Base-by-base conservation (phyloP, 2,329 filamentous ascomycete genomes). In the Volutella citrinella region DNA sequence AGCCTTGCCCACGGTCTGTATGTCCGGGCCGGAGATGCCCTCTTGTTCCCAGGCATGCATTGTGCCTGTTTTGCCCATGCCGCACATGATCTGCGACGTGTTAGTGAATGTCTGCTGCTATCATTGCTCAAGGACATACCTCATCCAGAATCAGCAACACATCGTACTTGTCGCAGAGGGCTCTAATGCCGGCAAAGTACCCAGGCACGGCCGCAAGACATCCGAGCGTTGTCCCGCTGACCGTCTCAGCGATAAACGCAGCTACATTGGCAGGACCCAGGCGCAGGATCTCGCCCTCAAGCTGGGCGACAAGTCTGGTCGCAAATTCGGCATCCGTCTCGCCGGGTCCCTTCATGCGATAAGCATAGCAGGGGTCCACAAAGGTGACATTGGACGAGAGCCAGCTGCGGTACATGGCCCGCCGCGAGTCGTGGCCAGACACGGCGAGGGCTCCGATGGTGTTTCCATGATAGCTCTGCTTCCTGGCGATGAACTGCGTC, bases 81-180 rank as follows among this genome's bases (percentile, higher is more conserved):
- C 49, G 13, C 43, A 53, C 45, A 52, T 52, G 17, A 52, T 47
- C 44, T 45, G 27, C 19, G 16, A 16, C n/a, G n/a, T n/a, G n/a
- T 21, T 12, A 14, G 13, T 18, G 28, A 24, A 22, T 20, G 15
- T 19, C 11, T 14, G 10, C 15, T 34, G 23, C 14, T 21, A 8
- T 12, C 4, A 33, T 20, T 10, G n/a, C n/a, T n/a, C n/a, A n/a
- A n/a, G n/a, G n/a, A n/a, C n/a, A n/a, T 19, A 39, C 44, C 34
- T 44, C 41, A n/a, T 69, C 87, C 1, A 90, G 60, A 26, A 90
- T 82, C 18, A 91, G 67, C 0, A 91, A 71, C 1, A 80, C 78
- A 1, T 81, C 84, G 52, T 90, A 69, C 40, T 76, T 77, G 29
- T 82, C 72, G 54, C 85, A 90, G 3, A 91, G 65, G 2, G 65